Percentiles rank a stretch among this genome's conserved stretches.
These are phyloP conservation scores for Echium plantagineum DNA, from an alignment of 257 asterid genomes.

Conservation along the genomic window DNA sequence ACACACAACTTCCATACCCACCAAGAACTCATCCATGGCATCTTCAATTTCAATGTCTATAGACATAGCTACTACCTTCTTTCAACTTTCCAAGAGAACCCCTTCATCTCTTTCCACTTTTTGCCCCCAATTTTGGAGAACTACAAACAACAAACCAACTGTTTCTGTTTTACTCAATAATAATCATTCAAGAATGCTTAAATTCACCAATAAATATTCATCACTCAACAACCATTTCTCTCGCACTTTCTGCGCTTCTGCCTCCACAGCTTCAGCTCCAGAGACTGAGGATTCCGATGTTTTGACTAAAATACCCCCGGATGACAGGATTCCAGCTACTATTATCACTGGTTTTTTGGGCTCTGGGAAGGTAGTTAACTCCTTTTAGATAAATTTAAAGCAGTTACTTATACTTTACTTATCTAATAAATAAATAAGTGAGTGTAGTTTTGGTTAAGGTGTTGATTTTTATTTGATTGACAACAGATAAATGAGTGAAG, in stretches of 20 bases:
- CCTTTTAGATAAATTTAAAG: constrained; percentile 13
- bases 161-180: constrained; percentile 11
- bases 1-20: constrained; percentile 1
- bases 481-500: no score
- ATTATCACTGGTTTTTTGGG: constrained; percentile 96
- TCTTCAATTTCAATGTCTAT: constrained; percentile 41
- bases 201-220: constrained; percentile 4
- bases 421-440: not conserved
- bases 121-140: constrained; percentile 26
- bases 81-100: constrained; percentile 48
- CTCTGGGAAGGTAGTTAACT: constrained; percentile 75
- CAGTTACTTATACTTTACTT: not conserved
- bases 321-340: constrained; percentile 90
- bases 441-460: not conserved
- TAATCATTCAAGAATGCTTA: constrained; percentile 19
- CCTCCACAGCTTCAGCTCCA: constrained; percentile 26
- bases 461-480: no score
- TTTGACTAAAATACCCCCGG: constrained; percentile 74
- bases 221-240: constrained; percentile 21
- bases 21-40: constrained; percentile 17
- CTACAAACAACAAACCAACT: constrained; percentile 14
- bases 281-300: constrained; percentile 60
- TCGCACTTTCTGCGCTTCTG: constrained; percentile 39
- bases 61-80: constrained; percentile 48
- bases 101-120: constrained; percentile 20